Evolutionary conservation across 768 basidiomycete genomes (phyloP), one percentile per base, ranked within the genome.

Genomic region (Thelephora aurantiotincta): DNA sequence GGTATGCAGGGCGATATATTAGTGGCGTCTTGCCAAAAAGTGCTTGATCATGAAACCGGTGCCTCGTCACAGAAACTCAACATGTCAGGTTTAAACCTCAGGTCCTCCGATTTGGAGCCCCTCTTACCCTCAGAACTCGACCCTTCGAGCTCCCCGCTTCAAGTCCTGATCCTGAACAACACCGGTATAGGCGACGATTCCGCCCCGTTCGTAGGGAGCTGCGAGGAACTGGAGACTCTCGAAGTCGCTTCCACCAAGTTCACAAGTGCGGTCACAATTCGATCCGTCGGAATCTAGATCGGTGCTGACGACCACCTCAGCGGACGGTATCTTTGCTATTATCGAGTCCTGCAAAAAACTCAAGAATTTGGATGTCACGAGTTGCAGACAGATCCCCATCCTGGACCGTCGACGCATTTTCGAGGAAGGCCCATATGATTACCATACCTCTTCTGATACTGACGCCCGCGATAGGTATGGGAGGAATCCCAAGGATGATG

Each of bases 341-440:
- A 63, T 85, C 26, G 74, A 82, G 52, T 68, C 66, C 0, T 85
- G 82, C 52, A 51, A 64, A 2, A 64, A 61, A 23, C 63, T 85
- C 23, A 60, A 65, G 48, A 71, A 64, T n/a, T 56, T 84, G 12
- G 74, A 82, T 55, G 61, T 85, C 41, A 83, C 78, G 3, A 75
- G 79, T 50, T 85, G 82, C 51, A 69, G 82, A 45, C 74, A 82
- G 4, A 68, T 85, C 46, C 65, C 56, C 5, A 68, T 82, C 4
- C 65, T 66, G 0, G 78, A 82, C 51, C 64, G 82, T 20, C 68
- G 82, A 12, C 70, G 70, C 6, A 78, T 85, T 54, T 85, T 85
- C 54, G 78, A 83, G 66, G 81, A 72, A 41, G 13, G 61, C 51
- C 26, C 9, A 41, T 41, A 5, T 14, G n/a, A 7, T 41, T 14